Evolutionary conservation across 768 basidiomycete species (phyloP).

Genomic region (Astraeus odoratus): DNA sequence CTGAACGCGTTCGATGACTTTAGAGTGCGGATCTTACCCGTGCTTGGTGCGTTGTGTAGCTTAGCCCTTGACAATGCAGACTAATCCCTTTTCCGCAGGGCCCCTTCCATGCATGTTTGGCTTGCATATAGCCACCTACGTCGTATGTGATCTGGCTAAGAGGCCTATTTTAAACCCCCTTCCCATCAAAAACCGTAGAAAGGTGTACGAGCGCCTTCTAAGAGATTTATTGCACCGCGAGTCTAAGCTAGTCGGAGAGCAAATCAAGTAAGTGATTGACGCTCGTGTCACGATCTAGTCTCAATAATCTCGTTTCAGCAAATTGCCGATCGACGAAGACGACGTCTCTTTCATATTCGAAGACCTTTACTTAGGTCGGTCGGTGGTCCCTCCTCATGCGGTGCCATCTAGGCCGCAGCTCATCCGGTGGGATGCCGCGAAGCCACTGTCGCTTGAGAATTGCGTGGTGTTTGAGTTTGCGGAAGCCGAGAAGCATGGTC

Average conservation of each 20-base stretch:
- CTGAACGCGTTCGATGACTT: constrained; percentile 89
- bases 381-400: constrained; percentile 68
- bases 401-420: constrained; percentile 69
- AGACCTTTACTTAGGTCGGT: constrained; percentile 76
- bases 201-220: constrained; percentile 75
- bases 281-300: background rate
- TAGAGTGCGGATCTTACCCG: constrained; percentile 87
- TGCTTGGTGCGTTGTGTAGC: constrained; percentile 51
- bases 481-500: constrained; percentile 65
- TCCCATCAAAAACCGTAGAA: constrained; percentile 78
- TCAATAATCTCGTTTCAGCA: constrained; percentile 33
- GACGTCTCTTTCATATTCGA: constrained; percentile 84
- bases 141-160: constrained; percentile 78
- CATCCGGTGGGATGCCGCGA: constrained; percentile 70
- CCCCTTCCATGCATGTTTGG: constrained; percentile 90
- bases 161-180: constrained; percentile 80
- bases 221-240: constrained; percentile 74
- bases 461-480: constrained; percentile 75
- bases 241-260: constrained; percentile 53
- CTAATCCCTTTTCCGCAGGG: constrained; percentile 7
- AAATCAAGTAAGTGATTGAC: constrained; percentile 45
- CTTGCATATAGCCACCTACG: constrained; percentile 81
- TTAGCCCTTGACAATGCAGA: background rate
- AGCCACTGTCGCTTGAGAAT: constrained; percentile 68
- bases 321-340: constrained; percentile 72